Conservation (phyloP, 305 asterid species). For the Fraxinus platypoda region DNA sequence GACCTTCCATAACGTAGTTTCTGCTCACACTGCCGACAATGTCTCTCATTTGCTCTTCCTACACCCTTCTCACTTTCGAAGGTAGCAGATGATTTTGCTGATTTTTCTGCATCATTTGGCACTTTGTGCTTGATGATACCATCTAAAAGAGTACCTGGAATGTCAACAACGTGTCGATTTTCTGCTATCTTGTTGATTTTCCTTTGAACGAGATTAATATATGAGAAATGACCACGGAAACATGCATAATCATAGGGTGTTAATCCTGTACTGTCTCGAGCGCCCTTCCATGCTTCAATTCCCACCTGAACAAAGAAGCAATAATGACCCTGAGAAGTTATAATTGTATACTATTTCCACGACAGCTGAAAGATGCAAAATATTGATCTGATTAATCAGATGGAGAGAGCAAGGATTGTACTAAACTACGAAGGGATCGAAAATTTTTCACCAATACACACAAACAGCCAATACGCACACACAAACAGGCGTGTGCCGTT, state of each 20-base stretch:
- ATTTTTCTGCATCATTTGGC: constrained; percentile 14
- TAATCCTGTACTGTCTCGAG: constrained; percentile 64
- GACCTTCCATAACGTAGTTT: constrained; percentile 40
- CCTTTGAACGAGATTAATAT: constrained; percentile 63
- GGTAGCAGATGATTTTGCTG: constrained; percentile 27
- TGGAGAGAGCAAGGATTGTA: background rate
- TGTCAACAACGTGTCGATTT: constrained; percentile 48
- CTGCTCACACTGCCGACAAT: constrained; percentile 51
- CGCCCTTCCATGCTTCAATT: constrained; percentile 69
- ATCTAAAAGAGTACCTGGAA: constrained; percentile 29
- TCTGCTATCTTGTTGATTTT: constrained; percentile 47
- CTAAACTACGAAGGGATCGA: background rate
- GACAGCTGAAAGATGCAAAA: background rate
- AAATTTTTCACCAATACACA: background rate
- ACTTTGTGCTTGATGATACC: constrained; percentile 34
- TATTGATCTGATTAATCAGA: background rate
- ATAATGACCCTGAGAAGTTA: background rate
- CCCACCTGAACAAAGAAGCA: constrained; percentile 62
- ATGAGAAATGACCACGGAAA: constrained; percentile 68
- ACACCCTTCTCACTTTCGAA: constrained; percentile 41
- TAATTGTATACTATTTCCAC: background rate
- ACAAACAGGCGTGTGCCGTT: background rate
- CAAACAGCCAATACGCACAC: background rate
- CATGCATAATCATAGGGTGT: constrained; percentile 84
- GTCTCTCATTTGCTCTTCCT: constrained; percentile 6